A percentile compares a stretch with the other conserved stretches of the same genome.
Evolutionary conservation across 2,329 filamentous ascomycete genomes (phyloP).

Genomic region (Simplicillium sp.): DNA sequence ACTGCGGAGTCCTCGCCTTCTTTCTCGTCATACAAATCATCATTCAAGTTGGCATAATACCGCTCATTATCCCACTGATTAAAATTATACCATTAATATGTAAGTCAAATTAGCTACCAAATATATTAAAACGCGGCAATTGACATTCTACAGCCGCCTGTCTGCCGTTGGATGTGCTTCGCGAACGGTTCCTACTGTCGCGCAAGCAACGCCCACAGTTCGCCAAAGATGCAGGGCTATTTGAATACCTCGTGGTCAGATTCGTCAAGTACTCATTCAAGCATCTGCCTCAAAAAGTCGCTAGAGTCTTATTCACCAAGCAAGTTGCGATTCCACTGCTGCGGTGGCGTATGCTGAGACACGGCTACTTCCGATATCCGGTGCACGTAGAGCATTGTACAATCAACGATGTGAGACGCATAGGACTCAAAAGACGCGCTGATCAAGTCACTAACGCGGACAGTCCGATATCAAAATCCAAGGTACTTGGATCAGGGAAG

Average conservation of each 20-base stretch:
- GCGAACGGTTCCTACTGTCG: conserved; percentile 2
- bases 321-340: conserved; percentile 64
- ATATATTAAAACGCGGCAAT: no score
- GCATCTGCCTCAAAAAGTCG: conserved; percentile 57
- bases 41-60: conserved; percentile 53
- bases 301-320: conserved; percentile 70
- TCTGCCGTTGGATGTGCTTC: conserved; percentile 4
- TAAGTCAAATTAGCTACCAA: conserved; percentile 24
- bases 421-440: background rate
- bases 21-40: conserved; percentile 66
- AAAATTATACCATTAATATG: conserved; percentile 61
- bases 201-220: conserved; percentile 39
- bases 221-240: conserved; percentile 54
- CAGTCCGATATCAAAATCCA: conserved; percentile 32
- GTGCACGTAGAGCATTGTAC: conserved; percentile 50
- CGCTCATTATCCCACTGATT: conserved; percentile 47
- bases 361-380: conserved; percentile 55
- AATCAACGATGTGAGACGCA: conserved; percentile 16
- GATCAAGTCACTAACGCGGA: conserved; percentile 4
- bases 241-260: conserved; percentile 69
- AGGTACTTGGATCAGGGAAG: conserved; percentile 61
- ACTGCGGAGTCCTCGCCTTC: conserved; percentile 63
- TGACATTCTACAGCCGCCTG: conserved; percentile 1
- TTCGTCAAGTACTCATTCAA: conserved; percentile 73
- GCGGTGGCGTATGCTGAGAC: conserved; percentile 63